phyloP scores from a whole-genome alignment of 73 alveolate genomes.

The Paramecium biaurelia region DNA sequence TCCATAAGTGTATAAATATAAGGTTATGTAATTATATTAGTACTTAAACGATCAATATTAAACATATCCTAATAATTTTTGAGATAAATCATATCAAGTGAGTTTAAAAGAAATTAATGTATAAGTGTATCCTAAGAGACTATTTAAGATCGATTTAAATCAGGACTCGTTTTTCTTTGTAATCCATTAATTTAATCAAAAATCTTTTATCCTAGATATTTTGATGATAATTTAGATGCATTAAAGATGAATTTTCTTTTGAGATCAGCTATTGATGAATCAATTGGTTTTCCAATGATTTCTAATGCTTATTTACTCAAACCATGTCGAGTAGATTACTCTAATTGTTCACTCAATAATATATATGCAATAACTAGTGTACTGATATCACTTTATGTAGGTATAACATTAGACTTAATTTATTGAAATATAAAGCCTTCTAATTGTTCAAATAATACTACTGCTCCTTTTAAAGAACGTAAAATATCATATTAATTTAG shows the following conservation, averaged over 20 bases:
- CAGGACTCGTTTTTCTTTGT: background rate
- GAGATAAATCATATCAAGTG: background rate
- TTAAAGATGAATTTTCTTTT: background rate
- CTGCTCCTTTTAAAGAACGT: background rate
- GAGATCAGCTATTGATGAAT: background rate
- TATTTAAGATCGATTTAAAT: background rate
- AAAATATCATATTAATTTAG: background rate
- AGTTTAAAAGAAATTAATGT: background rate
- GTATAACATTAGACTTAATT: background rate
- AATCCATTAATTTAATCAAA: background rate
- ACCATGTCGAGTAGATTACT: background rate
- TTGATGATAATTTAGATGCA: constrained; percentile 5
- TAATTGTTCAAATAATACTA: background rate
- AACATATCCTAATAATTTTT: background rate
- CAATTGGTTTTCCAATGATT: background rate
- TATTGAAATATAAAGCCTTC: background rate
- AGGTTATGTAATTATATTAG: background rate
- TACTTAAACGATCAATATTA: background rate
- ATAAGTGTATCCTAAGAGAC: background rate
- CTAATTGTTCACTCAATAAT: constrained; percentile 6
- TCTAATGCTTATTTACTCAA: background rate
- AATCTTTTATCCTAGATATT: background rate
- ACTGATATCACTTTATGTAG: background rate
- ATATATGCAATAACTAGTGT: background rate
- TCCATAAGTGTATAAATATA: background rate